Evolutionary conservation across 208 protist species (phyloP).

Genomic region (Leishmania aethiopica): DNA sequence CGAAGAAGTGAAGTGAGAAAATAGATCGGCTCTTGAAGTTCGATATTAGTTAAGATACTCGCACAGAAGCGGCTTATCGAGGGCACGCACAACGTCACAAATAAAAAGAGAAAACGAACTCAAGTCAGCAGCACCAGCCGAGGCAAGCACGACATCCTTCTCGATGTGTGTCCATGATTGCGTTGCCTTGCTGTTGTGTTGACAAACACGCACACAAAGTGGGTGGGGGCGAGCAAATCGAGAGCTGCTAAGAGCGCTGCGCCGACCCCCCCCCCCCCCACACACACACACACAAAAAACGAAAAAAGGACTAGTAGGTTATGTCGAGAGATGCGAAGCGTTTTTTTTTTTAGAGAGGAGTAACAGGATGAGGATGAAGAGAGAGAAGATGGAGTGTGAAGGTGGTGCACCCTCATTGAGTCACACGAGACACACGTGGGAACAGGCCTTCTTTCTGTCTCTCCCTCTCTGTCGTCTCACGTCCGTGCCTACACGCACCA

Average conservation of each 20-base stretch:
- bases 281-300: too few species aligned
- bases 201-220: not conserved
- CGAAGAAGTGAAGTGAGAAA: constrained; percentile 1
- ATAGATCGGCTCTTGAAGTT: not conserved
- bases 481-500: not conserved
- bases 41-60: not conserved
- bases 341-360: not conserved
- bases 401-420: not conserved
- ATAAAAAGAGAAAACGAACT: not conserved
- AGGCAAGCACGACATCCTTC: too few species aligned
- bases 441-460: not conserved
- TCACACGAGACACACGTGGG: not conserved
- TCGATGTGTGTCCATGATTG: not conserved
- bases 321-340: not conserved
- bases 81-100: not conserved
- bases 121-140: not conserved
- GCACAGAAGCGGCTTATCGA: not conserved
- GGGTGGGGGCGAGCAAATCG: not conserved
- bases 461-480: not conserved
- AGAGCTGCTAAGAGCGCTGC: not conserved
- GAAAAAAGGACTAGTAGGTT: not conserved
- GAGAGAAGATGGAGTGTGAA: not conserved
- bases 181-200: not conserved
- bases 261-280: not conserved
- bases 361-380: not conserved